These are phyloP conservation scores for Lasiosphaeria ovina DNA, from an alignment of 495 filamentous ascomycete genomes.

Conservation along the genomic window DNA sequence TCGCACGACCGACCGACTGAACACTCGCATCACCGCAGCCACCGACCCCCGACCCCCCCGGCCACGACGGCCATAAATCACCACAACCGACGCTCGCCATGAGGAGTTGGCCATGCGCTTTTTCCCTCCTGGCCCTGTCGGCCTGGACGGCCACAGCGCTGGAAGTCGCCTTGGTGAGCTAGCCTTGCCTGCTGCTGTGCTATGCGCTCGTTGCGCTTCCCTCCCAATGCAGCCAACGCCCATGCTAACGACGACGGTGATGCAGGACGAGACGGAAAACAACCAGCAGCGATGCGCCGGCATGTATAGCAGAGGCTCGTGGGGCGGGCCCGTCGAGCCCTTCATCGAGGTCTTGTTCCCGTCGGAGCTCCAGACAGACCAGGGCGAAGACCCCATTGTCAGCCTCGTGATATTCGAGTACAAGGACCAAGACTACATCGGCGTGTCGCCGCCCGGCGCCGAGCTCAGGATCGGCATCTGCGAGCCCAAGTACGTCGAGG, in stretches of 20 bases:
- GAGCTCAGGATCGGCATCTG: conserved; percentile 71
- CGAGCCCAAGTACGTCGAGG: conserved; percentile 62
- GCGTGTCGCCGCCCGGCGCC: conserved; percentile 42
- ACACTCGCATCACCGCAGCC: not conserved
- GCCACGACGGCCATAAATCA: conserved; percentile 19
- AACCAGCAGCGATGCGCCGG: conserved; percentile 85
- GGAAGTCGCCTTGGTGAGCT: conserved; percentile 54
- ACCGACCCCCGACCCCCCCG: not conserved
- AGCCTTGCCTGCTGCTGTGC: not conserved
- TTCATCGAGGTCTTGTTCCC: conserved; percentile 84
- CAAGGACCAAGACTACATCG: conserved; percentile 77
- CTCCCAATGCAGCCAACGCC: too few species aligned
- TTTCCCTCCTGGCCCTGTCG: conserved; percentile 49
- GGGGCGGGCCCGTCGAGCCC: conserved; percentile 86
- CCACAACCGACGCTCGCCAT: conserved; percentile 29
- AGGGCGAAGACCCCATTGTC: conserved; percentile 66
- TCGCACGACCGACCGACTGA: too few species aligned
- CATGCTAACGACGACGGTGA: too few species aligned
- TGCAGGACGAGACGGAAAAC: conserved; percentile 69
- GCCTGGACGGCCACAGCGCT: conserved; percentile 59
- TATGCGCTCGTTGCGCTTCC: not conserved
- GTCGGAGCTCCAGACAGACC: conserved; percentile 49
- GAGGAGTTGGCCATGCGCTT: conserved; percentile 40
- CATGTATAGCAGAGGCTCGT: conserved; percentile 90
- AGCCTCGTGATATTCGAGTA: conserved; percentile 94